Base-by-base conservation (phyloP, 805 yeast genomes). In the Pichia nanzhaoensis region DNA sequence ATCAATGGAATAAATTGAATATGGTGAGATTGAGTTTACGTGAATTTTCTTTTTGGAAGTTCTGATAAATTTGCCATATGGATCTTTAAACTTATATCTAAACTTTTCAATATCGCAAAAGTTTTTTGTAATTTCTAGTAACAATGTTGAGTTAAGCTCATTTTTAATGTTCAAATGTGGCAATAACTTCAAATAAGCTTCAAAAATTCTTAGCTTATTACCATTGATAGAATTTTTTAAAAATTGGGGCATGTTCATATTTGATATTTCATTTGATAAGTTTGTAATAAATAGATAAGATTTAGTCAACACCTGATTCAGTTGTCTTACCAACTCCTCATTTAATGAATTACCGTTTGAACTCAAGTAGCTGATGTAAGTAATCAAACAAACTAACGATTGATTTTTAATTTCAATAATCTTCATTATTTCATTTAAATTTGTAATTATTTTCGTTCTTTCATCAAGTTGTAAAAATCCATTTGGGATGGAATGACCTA, bases 311-410 rank as follows among this genome's bases (percentile, higher is more conserved):
- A 62, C 55, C 44, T 58, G 66, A 39, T 55, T 62, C 36, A 60
- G 41, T 20, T 61, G 66, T 33, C 44, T 54, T 20, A 62, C 61
- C 30, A 63, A 53, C 16, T 61, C 69, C 7, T 59, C 64, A 16
- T 60, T 67, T 54, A 56, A 58, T 52, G 54, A 56, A 14, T 49
- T 60, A 36, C n/a, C 71, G 9, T 79, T 70, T 22, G 84, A 66
- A 1, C 59, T 46, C 42, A 78, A 55, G 39, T 70, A 70, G 14
- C 77, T 71, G 9, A 78, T 59, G 56, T 78, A 82, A 7, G 77
- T 69, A 21, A 75, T 54, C 16, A 84, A 57, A 38, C 85, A 79
- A 1, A 79, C 70, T 38, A 84, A 59, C 0, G 87, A 75, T 49
- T 76, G 75, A 49, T 77, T 70, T 48, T 83, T 71, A 5, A 80